Evolutionary conservation across 306 rosid species (phyloP).

Genomic region (Fragaria ananassa): DNA sequence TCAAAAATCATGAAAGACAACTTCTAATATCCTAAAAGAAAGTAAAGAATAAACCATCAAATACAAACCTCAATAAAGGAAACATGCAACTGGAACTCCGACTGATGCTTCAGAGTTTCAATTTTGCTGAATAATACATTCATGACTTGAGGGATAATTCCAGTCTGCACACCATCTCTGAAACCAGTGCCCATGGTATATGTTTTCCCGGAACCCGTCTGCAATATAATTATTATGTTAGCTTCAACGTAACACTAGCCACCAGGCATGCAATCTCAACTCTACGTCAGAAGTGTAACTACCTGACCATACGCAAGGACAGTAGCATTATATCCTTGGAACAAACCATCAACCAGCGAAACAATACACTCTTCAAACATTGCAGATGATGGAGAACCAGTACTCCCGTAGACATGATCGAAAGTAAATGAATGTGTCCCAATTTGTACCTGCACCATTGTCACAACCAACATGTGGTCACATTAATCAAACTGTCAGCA

Average conservation of each 20-base stretch:
- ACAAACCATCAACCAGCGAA: slow-evolving; percentile 88
- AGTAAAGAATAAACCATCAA: neutral
- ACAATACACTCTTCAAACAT: slow-evolving; percentile 90
- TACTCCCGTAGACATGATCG: slow-evolving; percentile 97
- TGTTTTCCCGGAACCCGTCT: slow-evolving; percentile 99
- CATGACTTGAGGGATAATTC: slow-evolving; percentile 95
- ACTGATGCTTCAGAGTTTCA: slow-evolving; percentile 70
- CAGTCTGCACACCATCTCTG: slow-evolving; percentile 72
- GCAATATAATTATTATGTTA: slow-evolving; percentile 50
- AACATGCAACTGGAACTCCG: slow-evolving; percentile 90
- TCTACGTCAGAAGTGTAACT: slow-evolving; percentile 16
- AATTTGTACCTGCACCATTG: slow-evolving; percentile 76
- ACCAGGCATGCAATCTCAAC: slow-evolving; percentile 12
- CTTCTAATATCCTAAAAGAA: neutral
- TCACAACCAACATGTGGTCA: slow-evolving; percentile 22
- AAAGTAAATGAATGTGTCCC: slow-evolving; percentile 95
- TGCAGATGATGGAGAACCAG: slow-evolving; percentile 69
- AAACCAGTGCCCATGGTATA: slow-evolving; percentile 99
- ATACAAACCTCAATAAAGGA: slow-evolving; percentile 90
- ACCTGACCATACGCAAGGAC: slow-evolving; percentile 99
- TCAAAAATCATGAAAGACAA: neutral
- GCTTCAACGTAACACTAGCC: slow-evolving; percentile 20
- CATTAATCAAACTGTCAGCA: neutral
- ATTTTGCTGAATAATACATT: slow-evolving; percentile 80
- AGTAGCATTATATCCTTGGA: slow-evolving; percentile 99